Evolutionary conservation across 805 yeast species (phyloP).

Genomic region (Danielia oregonensis): DNA sequence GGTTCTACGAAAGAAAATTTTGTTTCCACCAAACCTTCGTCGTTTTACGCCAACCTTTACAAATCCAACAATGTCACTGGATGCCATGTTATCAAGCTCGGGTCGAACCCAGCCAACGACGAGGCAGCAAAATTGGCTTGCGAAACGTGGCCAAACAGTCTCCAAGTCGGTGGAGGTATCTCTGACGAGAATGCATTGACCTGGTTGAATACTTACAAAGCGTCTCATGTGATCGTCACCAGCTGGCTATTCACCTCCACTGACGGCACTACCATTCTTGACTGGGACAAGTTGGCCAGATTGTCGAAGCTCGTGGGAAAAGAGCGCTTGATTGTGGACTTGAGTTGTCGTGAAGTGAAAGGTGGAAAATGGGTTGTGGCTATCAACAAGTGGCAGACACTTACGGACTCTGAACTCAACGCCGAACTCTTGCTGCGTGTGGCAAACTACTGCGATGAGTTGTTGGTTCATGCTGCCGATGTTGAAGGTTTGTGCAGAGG

Average conservation of each 20-base stretch:
- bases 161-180: constrained; percentile 95
- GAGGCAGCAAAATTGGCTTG: constrained; percentile 78
- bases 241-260: constrained; percentile 83
- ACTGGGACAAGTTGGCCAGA: constrained; percentile 47
- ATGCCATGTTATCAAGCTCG: constrained; percentile 91
- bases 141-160: constrained; percentile 60
- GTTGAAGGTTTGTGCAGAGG: constrained; percentile 97
- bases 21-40: constrained; percentile 69
- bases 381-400: constrained; percentile 94
- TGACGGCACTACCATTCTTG: constrained; percentile 30
- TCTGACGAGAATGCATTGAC: constrained; percentile 62
- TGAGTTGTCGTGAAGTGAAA: constrained; percentile 65
- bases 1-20: constrained; percentile 52
- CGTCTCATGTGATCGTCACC: constrained; percentile 87
- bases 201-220: constrained; percentile 72
- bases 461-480: constrained; percentile 95
- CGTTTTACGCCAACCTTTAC: constrained; percentile 73
- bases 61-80: constrained; percentile 55
- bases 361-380: constrained; percentile 80
- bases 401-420: constrained; percentile 62
- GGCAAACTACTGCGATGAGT: constrained; percentile 72
- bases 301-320: constrained; percentile 60
- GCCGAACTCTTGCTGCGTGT: constrained; percentile 51
- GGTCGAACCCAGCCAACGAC: constrained; percentile 72
- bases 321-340: constrained; percentile 71